Evolutionary conservation across 495 filamentous ascomycete genomes (phyloP).

Genomic region (Neurospora hispaniola): DNA sequence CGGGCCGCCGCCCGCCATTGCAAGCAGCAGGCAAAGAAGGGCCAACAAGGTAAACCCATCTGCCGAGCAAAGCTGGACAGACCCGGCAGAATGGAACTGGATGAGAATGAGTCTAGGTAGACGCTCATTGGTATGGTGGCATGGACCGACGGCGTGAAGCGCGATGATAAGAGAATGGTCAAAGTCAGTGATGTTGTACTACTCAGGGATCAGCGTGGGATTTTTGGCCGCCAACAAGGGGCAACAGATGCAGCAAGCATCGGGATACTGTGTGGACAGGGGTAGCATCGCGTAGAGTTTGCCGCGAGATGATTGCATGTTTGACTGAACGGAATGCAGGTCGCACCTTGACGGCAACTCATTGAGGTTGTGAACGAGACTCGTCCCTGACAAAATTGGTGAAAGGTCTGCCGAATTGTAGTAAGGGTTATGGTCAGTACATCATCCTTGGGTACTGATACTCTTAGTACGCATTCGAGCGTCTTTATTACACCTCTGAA

Average conservation of each 20-base stretch:
- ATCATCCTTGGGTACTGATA: no score
- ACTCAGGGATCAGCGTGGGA: neutral
- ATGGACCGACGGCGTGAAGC: neutral
- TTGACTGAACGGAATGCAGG: neutral
- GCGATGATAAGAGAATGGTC: neutral
- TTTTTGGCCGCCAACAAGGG: neutral
- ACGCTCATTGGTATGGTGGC: neutral
- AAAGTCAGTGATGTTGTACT: neutral
- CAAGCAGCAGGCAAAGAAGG: neutral
- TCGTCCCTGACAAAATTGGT: no score
- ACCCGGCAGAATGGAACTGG: slow-evolving; percentile 20
- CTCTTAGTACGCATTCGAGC: no score
- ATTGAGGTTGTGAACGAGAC: no score
- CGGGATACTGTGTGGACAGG: neutral
- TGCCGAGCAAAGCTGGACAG: neutral
- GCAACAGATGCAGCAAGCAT: neutral
- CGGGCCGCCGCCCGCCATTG: neutral
- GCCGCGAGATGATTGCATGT: neutral
- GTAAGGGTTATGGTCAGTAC: no score
- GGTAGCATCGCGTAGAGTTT: neutral
- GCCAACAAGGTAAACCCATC: neutral
- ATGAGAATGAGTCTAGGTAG: slow-evolving; percentile 7
- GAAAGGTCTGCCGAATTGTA: no score
- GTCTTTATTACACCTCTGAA: no score
- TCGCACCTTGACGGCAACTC: neutral